These are phyloP conservation scores for Begonia peltatifolia DNA, from an alignment of 306 rosid species.

Conservation along the genomic window DNA sequence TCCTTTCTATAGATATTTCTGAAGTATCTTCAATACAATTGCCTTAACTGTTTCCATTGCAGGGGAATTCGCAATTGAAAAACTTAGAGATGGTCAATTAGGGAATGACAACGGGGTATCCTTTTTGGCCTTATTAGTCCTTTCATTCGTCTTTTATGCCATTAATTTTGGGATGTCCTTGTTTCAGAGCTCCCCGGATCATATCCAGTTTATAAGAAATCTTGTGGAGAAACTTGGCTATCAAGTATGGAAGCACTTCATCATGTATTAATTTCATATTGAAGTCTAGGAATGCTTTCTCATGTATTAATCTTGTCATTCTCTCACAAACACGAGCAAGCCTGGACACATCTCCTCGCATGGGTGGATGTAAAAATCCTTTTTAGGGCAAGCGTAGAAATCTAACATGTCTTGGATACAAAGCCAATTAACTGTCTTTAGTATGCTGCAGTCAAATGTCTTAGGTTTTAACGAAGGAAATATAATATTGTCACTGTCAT, in stretches of 20 bases:
- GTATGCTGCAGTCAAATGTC: no score
- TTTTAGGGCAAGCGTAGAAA: no score
- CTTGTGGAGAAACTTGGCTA: constrained; percentile 66
- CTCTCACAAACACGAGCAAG: no score
- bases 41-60: constrained; percentile 16
- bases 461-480: no score
- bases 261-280: constrained; percentile 10
- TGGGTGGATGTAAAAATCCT: no score
- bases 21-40: neutral
- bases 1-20: constrained; percentile 1
- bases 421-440: no score
- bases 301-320: no score
- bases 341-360: no score
- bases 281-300: neutral
- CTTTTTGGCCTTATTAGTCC: constrained; percentile 4
- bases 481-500: no score
- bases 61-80: constrained; percentile 76
- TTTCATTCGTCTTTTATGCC: neutral
- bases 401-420: no score
- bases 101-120: constrained; percentile 51
- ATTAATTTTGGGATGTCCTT: constrained; percentile 9
- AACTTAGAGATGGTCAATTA: constrained; percentile 41
- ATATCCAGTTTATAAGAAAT: constrained; percentile 42
- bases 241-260: constrained; percentile 49
- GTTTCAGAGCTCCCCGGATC: constrained; percentile 67